phyloP scores from a whole-genome alignment of 2,329 filamentous ascomycete genomes.

The Colletotrichum sp. region DNA sequence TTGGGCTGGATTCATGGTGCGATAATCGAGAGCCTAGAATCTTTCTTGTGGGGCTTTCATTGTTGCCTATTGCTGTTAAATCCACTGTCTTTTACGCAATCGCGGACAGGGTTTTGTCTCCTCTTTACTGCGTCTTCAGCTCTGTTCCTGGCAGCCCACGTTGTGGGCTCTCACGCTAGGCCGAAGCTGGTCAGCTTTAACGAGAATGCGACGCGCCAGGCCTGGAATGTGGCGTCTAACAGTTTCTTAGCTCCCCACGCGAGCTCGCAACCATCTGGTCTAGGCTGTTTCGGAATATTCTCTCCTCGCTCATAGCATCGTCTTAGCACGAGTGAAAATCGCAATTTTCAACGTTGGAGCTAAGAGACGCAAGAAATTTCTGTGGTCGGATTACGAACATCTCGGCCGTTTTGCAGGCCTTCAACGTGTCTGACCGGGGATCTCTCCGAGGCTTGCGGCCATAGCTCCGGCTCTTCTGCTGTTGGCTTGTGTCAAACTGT shows the following conservation, averaged over 20 bases:
- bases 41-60: neutral
- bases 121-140: neutral
- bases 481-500: neutral
- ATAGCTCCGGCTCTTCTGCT: neutral
- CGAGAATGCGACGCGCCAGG: neutral
- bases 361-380: neutral
- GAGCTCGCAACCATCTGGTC: neutral
- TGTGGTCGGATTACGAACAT: neutral
- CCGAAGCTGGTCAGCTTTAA: neutral
- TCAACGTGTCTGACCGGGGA: neutral
- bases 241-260: neutral
- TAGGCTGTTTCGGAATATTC: neutral
- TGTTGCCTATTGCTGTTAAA: neutral
- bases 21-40: neutral
- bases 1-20: neutral
- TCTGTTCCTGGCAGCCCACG: neutral
- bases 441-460: neutral
- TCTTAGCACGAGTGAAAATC: neutral
- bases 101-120: neutral
- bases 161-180: neutral
- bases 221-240: neutral
- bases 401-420: neutral
- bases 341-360: neutral
- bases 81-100: neutral
- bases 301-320: neutral